Percentiles rank a stretch among this genome's conserved stretches.
Evolutionary conservation across 768 basidiomycete species (phyloP).

Genomic region (Dentipellis sp.): DNA sequence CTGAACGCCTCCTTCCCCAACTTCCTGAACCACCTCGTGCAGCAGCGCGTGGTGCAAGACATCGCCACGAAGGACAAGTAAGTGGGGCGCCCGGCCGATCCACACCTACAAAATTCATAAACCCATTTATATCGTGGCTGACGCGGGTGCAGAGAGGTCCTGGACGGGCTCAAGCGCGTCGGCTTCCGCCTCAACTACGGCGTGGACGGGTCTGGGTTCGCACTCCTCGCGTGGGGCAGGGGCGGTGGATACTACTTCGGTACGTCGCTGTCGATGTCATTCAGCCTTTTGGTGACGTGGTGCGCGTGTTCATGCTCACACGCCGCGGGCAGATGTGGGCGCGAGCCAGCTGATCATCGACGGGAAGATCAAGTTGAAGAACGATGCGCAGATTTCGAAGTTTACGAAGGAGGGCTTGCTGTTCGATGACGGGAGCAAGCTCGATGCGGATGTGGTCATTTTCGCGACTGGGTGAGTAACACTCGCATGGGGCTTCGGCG

Average conservation of each 20-base stretch:
- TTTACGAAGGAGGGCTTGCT: conserved; percentile 30
- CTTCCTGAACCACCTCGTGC: conserved; percentile 16
- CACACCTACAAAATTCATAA: not conserved
- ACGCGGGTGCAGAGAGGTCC: conserved; percentile 27
- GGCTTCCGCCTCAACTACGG: conserved; percentile 50
- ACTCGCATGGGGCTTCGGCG: not conserved
- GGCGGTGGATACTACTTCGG: conserved; percentile 64
- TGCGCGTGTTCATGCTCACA: not conserved
- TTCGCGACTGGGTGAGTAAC: conserved; percentile 37
- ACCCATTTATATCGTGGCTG: not conserved
- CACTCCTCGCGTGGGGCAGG: conserved; percentile 33
- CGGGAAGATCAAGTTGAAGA: conserved; percentile 39
- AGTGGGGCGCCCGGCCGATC: not conserved
- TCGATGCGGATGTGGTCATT: conserved; percentile 40
- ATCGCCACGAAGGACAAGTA: conserved; percentile 49
- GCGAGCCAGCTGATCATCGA: conserved; percentile 33
- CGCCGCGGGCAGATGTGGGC: conserved; percentile 24
- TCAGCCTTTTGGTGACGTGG: not conserved
- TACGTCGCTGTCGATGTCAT: conserved; percentile 14
- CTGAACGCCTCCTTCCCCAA: conserved; percentile 33
- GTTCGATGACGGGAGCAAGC: conserved; percentile 31
- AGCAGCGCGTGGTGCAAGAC: conserved; percentile 27
- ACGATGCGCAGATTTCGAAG: conserved; percentile 30
- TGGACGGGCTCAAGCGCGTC: conserved; percentile 42
- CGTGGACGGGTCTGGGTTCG: conserved; percentile 38